Evolutionary conservation across 2,329 filamentous ascomycete genomes (phyloP).

Genomic region (Botrytis pseudocinerea): DNA sequence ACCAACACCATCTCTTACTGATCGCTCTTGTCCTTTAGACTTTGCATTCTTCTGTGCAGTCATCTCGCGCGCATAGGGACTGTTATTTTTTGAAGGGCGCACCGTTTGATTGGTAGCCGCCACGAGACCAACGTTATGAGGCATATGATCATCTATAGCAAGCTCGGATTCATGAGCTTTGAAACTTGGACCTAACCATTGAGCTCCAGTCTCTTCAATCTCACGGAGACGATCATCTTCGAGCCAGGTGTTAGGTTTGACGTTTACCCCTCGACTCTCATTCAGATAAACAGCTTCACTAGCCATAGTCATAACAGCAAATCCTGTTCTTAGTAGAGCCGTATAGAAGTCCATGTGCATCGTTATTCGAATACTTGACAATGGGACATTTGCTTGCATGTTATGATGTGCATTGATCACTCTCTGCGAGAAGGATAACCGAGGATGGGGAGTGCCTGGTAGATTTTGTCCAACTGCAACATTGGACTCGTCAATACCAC

Average conservation of each 20-base stretch:
- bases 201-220: constrained; percentile 55
- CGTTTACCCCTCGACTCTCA: constrained; percentile 74
- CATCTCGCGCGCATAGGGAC: constrained; percentile 69
- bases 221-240: constrained; percentile 84
- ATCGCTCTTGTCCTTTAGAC: constrained; percentile 47
- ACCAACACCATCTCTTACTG: constrained; percentile 67
- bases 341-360: constrained; percentile 96
- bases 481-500: constrained; percentile 27
- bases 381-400: constrained; percentile 86
- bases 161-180: constrained; percentile 33
- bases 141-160: constrained; percentile 32
- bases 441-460: constrained; percentile 34
- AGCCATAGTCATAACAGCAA: constrained; percentile 85
- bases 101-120: constrained; percentile 34
- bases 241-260: constrained; percentile 82
- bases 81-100: constrained; percentile 48
- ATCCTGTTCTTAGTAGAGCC: constrained; percentile 80
- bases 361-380: constrained; percentile 77
- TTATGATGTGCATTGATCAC: constrained; percentile 76
- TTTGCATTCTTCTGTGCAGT: constrained; percentile 58
- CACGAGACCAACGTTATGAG: constrained; percentile 37
- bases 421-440: constrained; percentile 55
- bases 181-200: constrained; percentile 41
- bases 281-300: constrained; percentile 96
- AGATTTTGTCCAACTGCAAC: constrained; percentile 43